phyloP scores from a whole-genome alignment of 2,329 filamentous ascomycete genomes.

The Fusarium palustre region DNA sequence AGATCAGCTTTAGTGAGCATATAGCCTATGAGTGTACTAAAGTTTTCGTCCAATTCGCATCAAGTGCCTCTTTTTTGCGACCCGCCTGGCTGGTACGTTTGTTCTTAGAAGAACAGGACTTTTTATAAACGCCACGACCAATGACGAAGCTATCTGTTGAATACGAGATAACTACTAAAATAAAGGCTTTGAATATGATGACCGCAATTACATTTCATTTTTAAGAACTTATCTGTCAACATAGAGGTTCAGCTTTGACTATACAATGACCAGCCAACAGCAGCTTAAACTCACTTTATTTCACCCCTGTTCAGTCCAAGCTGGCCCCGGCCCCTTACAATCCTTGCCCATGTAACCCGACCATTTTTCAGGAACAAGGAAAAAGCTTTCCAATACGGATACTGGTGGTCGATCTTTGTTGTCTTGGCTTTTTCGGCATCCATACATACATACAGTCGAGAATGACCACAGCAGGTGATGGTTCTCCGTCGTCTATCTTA shows the following conservation, averaged over 20 bases:
- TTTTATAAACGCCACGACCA: background rate
- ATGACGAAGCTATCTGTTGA: background rate
- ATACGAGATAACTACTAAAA: conserved; percentile 8
- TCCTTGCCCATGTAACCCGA: conserved; percentile 28
- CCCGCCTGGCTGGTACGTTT: background rate
- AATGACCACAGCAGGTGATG: background rate
- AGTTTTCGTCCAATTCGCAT: too few species aligned
- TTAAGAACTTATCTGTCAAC: background rate
- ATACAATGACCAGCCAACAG: conserved; percentile 12
- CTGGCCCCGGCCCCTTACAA: conserved; percentile 28
- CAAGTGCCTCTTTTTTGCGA: too few species aligned
- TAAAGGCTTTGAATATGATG: background rate
- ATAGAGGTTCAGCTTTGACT: background rate
- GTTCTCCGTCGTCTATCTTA: background rate
- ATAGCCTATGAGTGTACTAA: too few species aligned
- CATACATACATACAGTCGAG: background rate
- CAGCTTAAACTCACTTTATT: conserved; percentile 8
- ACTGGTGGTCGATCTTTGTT: conserved; percentile 14
- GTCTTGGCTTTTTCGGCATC: conserved; percentile 18
- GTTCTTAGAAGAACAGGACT: conserved; percentile 11
- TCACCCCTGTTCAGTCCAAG: conserved; percentile 19
- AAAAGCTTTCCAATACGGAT: conserved; percentile 22
- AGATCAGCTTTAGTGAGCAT: too few species aligned
- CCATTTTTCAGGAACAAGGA: conserved; percentile 27
- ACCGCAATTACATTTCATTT: background rate